Conservation (phyloP, 2,329 filamentous ascomycete species). For the Rutstroemia sp. region DNA sequence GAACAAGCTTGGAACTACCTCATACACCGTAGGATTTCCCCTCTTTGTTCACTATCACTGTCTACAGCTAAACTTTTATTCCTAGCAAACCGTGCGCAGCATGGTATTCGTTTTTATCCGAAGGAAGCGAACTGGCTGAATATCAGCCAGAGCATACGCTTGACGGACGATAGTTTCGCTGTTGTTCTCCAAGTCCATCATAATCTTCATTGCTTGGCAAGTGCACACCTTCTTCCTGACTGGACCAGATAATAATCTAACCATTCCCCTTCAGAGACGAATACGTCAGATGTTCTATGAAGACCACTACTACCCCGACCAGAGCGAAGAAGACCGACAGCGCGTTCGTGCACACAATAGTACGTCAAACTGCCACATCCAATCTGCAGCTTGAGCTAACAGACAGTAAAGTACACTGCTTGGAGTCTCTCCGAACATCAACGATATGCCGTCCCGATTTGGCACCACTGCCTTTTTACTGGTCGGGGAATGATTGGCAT, state of each 20-base stretch:
- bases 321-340: background rate
- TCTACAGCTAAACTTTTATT: background rate
- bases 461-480: slow-evolving; percentile 4
- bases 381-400: background rate
- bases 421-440: slow-evolving; percentile 3
- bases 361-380: background rate
- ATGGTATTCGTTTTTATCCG: background rate
- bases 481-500: slow-evolving; percentile 1
- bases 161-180: background rate
- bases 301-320: slow-evolving; percentile 4
- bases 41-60: too few species aligned
- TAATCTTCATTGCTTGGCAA: slow-evolving; percentile 2
- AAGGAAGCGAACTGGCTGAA: background rate
- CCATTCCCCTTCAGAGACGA: background rate
- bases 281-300: background rate
- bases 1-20: slow-evolving; percentile 2
- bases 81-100: background rate
- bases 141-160: slow-evolving; percentile 1
- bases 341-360: background rate
- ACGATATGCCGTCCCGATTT: slow-evolving; percentile 4
- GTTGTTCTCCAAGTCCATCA: slow-evolving; percentile 4
- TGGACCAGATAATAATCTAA: background rate
- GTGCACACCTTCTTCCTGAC: background rate
- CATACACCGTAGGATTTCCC: slow-evolving; percentile 1
- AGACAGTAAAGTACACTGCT: background rate